Conservation (phyloP, 352 stramenopile species). For the Pythium periplocum region DNA sequence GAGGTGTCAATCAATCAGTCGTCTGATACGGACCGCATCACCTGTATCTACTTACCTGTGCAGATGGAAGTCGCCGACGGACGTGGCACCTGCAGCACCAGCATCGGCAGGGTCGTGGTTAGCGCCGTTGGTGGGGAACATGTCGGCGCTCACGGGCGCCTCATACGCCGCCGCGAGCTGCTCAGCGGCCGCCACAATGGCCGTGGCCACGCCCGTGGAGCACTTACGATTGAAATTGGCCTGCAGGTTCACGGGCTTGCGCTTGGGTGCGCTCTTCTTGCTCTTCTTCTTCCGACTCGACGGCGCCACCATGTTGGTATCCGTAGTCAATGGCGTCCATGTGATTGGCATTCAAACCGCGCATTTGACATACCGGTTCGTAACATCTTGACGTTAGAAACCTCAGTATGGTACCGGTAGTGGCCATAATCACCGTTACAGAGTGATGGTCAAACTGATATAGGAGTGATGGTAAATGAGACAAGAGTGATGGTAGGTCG, state of each 20-base stretch:
- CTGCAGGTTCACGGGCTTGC: constrained; percentile 81
- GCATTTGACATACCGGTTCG: too few species aligned
- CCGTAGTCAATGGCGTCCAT: too few species aligned
- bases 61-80: constrained; percentile 76
- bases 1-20: neutral
- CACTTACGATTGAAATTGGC: constrained; percentile 86
- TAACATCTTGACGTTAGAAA: too few species aligned
- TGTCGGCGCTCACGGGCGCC: constrained; percentile 47
- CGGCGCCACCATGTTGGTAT: constrained; percentile 45
- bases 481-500: too few species aligned
- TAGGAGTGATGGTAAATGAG: too few species aligned
- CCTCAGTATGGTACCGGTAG: too few species aligned
- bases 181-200: neutral
- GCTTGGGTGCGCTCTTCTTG: constrained; percentile 67
- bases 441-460: too few species aligned
- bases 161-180: constrained; percentile 7
- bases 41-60: constrained; percentile 43
- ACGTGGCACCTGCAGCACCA: constrained; percentile 50
- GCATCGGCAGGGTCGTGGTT: constrained; percentile 25
- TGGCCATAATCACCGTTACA: too few species aligned
- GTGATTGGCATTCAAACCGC: too few species aligned
- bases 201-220: constrained; percentile 10
- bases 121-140: constrained; percentile 68
- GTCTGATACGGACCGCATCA: too few species aligned
- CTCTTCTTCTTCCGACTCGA: constrained; percentile 58